A percentile compares a stretch with the other conserved stretches of the same genome.
phyloP scores from a whole-genome alignment of 352 stramenopile genomes.

The Phytophthora nicotianae region DNA sequence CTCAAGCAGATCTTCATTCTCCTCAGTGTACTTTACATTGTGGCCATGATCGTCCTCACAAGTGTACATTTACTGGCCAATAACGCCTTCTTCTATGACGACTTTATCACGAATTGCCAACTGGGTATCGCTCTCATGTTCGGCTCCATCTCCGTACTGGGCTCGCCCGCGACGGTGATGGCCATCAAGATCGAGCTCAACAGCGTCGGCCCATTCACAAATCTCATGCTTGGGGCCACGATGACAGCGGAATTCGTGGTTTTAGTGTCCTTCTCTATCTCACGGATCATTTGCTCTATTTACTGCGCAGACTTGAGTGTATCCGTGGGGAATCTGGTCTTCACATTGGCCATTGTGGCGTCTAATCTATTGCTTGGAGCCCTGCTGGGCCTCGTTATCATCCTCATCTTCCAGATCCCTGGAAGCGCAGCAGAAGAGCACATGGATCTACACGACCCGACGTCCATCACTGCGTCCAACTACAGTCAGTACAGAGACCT shows the following conservation, averaged over 20 bases:
- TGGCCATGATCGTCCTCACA: constrained; percentile 63
- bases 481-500: constrained; percentile 30
- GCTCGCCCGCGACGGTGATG: constrained; percentile 72
- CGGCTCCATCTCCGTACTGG: constrained; percentile 70
- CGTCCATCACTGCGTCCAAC: constrained; percentile 11
- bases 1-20: constrained; percentile 67
- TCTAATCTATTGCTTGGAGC: constrained; percentile 60
- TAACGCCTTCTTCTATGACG: constrained; percentile 65
- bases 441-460: constrained; percentile 33
- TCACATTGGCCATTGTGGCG: constrained; percentile 57
- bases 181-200: constrained; percentile 83
- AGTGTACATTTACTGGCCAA: constrained; percentile 43
- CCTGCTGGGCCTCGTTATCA: constrained; percentile 50
- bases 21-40: constrained; percentile 52
- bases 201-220: constrained; percentile 73
- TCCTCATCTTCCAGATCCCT: constrained; percentile 68
- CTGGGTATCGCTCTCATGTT: constrained; percentile 77
- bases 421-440: constrained; percentile 44
- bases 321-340: constrained; percentile 56
- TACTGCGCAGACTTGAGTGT: constrained; percentile 65
- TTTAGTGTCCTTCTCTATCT: constrained; percentile 71
- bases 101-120: constrained; percentile 54
- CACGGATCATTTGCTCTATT: constrained; percentile 63
- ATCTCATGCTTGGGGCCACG: constrained; percentile 71
- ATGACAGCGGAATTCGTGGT: constrained; percentile 80